These are phyloP conservation scores for Somion occarium DNA, from an alignment of 1,284 basidiomycete genomes.

Conservation along the genomic window DNA sequence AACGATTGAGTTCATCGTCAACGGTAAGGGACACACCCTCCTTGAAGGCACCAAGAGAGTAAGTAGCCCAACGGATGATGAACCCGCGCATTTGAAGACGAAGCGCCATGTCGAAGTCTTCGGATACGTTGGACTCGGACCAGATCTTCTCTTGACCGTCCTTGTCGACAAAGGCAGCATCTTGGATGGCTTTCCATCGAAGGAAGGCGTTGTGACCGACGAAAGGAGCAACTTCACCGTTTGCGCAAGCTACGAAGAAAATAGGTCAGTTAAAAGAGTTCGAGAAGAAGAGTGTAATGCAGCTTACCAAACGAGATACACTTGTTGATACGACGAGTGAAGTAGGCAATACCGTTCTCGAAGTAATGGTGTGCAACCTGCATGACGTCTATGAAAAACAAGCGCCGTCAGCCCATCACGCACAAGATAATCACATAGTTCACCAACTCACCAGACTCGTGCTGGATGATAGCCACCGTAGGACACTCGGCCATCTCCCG, in stretches of 20 bases:
- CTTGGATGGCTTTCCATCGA: constrained; percentile 52
- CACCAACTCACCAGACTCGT: constrained; percentile 32
- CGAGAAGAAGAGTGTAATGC: background rate
- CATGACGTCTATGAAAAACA: constrained; percentile 36
- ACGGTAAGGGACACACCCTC: constrained; percentile 54
- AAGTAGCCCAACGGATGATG: constrained; percentile 53
- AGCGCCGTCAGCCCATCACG: background rate
- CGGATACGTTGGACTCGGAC: constrained; percentile 55
- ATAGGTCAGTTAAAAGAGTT: background rate
- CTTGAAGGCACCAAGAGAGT: constrained; percentile 48
- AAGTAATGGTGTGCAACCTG: constrained; percentile 56
- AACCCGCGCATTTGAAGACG: constrained; percentile 45
- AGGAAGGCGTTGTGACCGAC: constrained; percentile 60
- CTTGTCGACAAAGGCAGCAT: constrained; percentile 41
- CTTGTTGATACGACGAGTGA: constrained; percentile 45
- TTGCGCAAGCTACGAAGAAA: constrained; percentile 32
- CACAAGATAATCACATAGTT: background rate
- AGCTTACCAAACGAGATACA: constrained; percentile 36
- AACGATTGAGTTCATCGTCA: constrained; percentile 50
- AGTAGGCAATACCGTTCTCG: constrained; percentile 55
- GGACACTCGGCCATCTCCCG: constrained; percentile 51
- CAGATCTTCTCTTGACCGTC: constrained; percentile 48
- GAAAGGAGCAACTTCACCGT: constrained; percentile 52
- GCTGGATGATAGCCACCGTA: constrained; percentile 48
- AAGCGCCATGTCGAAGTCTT: constrained; percentile 56